Conservation (phyloP, 1,284 basidiomycete species). For the Earliella scabrosa region DNA sequence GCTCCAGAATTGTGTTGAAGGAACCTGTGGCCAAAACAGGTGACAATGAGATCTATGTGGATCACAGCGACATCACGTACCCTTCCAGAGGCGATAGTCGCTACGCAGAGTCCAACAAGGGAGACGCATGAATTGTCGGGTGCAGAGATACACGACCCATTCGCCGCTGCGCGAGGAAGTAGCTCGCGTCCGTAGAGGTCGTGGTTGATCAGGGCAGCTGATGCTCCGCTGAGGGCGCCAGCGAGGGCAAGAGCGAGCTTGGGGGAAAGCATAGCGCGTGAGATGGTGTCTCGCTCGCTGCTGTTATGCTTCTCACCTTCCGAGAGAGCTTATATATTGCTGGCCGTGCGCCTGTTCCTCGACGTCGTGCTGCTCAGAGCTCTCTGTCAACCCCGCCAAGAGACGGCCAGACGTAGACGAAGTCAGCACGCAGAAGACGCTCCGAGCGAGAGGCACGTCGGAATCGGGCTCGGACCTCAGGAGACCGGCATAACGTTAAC, state of each 20-base stretch:
- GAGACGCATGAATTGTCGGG: conserved; percentile 8
- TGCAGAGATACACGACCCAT: conserved; percentile 12
- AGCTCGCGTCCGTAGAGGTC: background rate
- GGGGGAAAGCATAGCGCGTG: background rate
- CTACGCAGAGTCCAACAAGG: conserved; percentile 7
- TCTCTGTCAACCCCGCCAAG: too few relatives aligned
- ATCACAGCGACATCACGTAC: background rate
- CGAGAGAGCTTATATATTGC: background rate
- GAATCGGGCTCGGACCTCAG: too few relatives aligned
- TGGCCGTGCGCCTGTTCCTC: background rate
- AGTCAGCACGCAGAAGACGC: too few relatives aligned
- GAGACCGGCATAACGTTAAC: background rate
- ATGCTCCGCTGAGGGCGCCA: background rate
- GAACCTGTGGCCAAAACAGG: background rate
- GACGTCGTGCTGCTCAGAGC: too few relatives aligned
- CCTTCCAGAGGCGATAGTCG: conserved; percentile 1
- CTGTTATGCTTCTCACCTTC: background rate
- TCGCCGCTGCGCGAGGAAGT: background rate
- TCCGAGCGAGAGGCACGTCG: too few relatives aligned
- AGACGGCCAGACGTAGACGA: too few relatives aligned
- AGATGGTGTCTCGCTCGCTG: background rate
- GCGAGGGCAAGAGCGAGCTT: background rate
- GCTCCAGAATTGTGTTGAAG: conserved; percentile 2
- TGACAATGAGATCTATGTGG: too few relatives aligned
- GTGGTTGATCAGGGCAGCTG: background rate